These are phyloP conservation scores for Rhodosorus marinus DNA, from an alignment of 23 red algal genomes.

Conservation along the genomic window DNA sequence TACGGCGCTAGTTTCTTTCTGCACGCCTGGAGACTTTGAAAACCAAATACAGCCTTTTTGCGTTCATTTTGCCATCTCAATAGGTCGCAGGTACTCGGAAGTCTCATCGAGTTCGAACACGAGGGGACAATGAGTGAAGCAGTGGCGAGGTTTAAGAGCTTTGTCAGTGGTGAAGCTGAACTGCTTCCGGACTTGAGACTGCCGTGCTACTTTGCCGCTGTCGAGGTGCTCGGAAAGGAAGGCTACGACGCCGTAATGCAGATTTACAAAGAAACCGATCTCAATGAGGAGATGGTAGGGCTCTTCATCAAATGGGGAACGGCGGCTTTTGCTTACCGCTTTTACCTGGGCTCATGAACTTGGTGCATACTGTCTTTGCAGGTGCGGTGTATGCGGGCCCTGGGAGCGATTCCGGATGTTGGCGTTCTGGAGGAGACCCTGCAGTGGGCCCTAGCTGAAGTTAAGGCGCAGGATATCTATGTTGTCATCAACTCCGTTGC, in stretches of 20 bases:
- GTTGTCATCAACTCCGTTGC: constrained; percentile 8
- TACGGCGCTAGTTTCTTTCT: constrained; percentile 1
- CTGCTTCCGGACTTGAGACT: constrained; percentile 10
- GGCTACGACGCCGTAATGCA: constrained; percentile 13
- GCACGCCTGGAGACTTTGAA: no score
- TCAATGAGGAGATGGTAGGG: constrained; percentile 50
- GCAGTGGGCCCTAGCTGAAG: constrained; percentile 24
- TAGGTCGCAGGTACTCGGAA: no score
- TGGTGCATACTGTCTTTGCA: no score
- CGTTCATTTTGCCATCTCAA: no score
- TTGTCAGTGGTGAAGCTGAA: not conserved
- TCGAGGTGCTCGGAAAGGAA: constrained; percentile 1
- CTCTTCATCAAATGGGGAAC: no score
- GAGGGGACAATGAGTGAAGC: constrained; percentile 3
- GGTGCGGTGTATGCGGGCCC: constrained; percentile 20
- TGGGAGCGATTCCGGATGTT: constrained; percentile 2
- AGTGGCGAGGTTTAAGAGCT: not conserved
- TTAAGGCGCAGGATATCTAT: constrained; percentile 18
- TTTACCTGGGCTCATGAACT: no score
- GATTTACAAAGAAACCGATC: not conserved
- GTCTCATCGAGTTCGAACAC: no score
- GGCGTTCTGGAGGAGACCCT: constrained; percentile 1
- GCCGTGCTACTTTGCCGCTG: constrained; percentile 5
- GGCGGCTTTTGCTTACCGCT: no score
- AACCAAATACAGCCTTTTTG: no score